A percentile compares a stretch with the other conserved stretches of the same genome.
These are phyloP conservation scores for Aureobasidium subglaciale DNA, from an alignment of 2,329 filamentous ascomycete genomes.

Conservation along the genomic window DNA sequence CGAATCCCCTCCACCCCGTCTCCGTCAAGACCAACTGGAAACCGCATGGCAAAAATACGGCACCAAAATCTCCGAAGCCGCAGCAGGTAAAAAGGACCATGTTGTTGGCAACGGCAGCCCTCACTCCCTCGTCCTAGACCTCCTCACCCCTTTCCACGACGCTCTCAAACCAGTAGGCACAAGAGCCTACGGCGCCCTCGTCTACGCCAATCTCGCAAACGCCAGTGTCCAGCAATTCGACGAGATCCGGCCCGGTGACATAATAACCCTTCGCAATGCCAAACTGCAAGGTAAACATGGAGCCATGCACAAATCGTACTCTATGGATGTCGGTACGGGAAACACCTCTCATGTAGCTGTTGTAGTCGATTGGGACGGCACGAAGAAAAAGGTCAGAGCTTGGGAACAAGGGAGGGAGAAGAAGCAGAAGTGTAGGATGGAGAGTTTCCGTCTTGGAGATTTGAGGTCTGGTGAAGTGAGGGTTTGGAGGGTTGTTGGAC, in stretches of 20 bases:
- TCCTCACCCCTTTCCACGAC: conserved; percentile 62
- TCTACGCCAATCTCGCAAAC: conserved; percentile 93
- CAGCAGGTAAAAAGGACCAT: conserved; percentile 65
- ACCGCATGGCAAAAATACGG: conserved; percentile 76
- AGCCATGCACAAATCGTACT: conserved; percentile 92
- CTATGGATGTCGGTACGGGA: conserved; percentile 70
- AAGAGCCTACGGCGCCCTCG: conserved; percentile 80
- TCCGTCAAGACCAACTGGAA: conserved; percentile 91
- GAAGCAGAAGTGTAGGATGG: conserved; percentile 84
- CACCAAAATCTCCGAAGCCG: conserved; percentile 64
- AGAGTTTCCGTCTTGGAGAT: conserved; percentile 92
- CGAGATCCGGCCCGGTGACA: conserved; percentile 87
- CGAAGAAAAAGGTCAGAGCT: conserved; percentile 91
- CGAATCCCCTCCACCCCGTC: conserved; percentile 69
- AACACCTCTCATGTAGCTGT: conserved; percentile 69
- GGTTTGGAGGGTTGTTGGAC: conserved; percentile 92
- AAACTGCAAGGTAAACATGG: conserved; percentile 94
- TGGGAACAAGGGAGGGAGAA: conserved; percentile 95
- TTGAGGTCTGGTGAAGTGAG: conserved; percentile 89
- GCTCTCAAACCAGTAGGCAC: conserved; percentile 80
- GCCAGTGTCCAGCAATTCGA: conserved; percentile 84
- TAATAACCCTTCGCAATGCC: conserved; percentile 86
- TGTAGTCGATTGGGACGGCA: conserved; percentile 95
- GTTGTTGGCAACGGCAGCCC: conserved; percentile 81
- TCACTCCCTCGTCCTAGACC: conserved; percentile 66